Percentiles rank a stretch among this genome's conserved stretches.
phyloP scores from a whole-genome alignment of 129 eudicot genomes.

The Tanacetum coccineum region DNA sequence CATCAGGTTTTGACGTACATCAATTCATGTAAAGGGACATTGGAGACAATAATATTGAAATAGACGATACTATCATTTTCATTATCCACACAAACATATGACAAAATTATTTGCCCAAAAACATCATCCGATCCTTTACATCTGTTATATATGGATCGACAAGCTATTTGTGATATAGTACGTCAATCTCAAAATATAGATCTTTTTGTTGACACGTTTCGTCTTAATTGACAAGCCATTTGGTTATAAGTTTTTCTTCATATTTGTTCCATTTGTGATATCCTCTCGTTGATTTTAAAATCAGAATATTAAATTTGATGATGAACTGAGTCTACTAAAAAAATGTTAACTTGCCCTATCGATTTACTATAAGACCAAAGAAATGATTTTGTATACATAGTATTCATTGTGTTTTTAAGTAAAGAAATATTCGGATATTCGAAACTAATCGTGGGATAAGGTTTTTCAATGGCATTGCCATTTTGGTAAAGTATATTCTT shows the following conservation, averaged over 20 bases:
- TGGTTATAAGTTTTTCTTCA: not conserved
- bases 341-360: conserved; percentile 10
- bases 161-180: too few relatives aligned
- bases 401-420: not conserved
- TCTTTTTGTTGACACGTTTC: not conserved
- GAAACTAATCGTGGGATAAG: conserved; percentile 17
- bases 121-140: not conserved
- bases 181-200: too few relatives aligned
- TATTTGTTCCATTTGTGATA: not conserved
- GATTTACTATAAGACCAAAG: too few relatives aligned
- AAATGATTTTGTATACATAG: too few relatives aligned
- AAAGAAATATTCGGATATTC: conserved; percentile 26
- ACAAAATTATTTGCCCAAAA: not conserved
- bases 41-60: not conserved
- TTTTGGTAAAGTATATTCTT: conserved; percentile 26
- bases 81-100: conserved; percentile 1
- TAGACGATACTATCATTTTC: conserved; percentile 22
- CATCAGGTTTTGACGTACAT: too few relatives aligned
- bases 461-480: conserved; percentile 22
- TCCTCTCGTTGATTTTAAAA: not conserved
- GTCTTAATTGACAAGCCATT: not conserved
- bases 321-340: conserved; percentile 3
- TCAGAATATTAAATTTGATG: not conserved
- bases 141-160: too few relatives aligned
- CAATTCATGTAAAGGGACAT: not conserved